Evolutionary conservation across 2,329 filamentous ascomycete species (phyloP).

Genomic region (Monilinia laxa): DNA sequence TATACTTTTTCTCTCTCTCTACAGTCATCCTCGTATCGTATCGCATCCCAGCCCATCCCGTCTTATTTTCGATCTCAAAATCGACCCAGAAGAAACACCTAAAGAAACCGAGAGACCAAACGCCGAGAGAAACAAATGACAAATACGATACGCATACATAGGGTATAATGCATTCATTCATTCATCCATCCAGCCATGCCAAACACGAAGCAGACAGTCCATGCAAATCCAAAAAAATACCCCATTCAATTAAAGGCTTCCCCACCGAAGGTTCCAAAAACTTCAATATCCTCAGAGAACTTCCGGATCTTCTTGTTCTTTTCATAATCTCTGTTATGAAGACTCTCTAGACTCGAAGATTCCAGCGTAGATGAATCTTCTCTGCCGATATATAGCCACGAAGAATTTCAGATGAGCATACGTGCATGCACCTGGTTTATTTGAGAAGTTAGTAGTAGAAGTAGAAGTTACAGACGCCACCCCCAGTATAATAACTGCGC

Average conservation of each 20-base stretch:
- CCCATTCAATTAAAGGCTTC: too few species aligned
- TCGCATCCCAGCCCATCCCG: too few species aligned
- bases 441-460: not conserved
- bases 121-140: not conserved
- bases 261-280: not conserved
- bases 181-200: not conserved
- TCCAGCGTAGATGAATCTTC: too few species aligned
- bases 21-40: too few species aligned
- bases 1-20: too few species aligned
- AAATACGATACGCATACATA: conserved; percentile 7
- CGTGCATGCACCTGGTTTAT: not conserved
- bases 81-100: not conserved
- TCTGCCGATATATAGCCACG: not conserved
- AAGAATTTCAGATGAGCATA: not conserved
- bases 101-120: not conserved
- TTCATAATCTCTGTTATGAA: not conserved
- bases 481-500: not conserved
- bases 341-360: not conserved
- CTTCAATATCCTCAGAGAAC: too few species aligned
- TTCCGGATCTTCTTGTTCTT: not conserved
- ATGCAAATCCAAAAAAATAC: not conserved
- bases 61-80: too few species aligned
- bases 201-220: not conserved
- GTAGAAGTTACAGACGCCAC: not conserved
- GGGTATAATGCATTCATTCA: conserved; percentile 14